These are phyloP conservation scores for Beauveria sp. DNA, from an alignment of 2,329 filamentous ascomycete species.

Conservation along the genomic window DNA sequence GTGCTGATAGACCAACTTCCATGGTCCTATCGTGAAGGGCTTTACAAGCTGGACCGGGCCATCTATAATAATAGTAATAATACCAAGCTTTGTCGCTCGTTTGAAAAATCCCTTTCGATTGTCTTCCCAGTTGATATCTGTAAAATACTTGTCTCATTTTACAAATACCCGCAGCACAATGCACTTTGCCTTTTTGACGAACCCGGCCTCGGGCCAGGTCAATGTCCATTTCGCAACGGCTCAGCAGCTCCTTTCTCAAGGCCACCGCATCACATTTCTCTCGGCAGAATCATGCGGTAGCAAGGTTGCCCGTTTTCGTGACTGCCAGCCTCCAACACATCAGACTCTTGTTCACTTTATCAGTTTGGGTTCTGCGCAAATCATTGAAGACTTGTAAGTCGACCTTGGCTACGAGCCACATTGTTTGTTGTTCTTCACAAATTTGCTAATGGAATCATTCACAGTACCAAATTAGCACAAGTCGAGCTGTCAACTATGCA, in stretches of 20 bases:
- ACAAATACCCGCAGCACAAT: background rate
- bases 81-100: background rate
- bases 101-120: background rate
- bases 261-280: slow-evolving; percentile 2
- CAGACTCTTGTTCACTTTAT: background rate
- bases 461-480: background rate
- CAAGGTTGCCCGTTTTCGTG: background rate
- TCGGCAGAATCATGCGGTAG: background rate
- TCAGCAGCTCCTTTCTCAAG: background rate
- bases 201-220: background rate
- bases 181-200: slow-evolving; percentile 1
- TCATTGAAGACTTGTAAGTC: background rate
- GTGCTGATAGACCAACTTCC: background rate
- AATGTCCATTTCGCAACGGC: slow-evolving; percentile 1
- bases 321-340: background rate
- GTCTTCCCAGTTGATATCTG: too few species aligned
- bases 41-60: background rate
- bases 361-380: slow-evolving; percentile 1
- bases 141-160: background rate
- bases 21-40: background rate
- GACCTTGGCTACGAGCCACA: background rate
- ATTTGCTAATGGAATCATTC: background rate
- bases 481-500: background rate
- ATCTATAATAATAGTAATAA: background rate
- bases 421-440: too few species aligned